These are phyloP conservation scores for Saccharomycopsis hybrid DNA, from an alignment of 1,139 yeast species.

Conservation along the genomic window DNA sequence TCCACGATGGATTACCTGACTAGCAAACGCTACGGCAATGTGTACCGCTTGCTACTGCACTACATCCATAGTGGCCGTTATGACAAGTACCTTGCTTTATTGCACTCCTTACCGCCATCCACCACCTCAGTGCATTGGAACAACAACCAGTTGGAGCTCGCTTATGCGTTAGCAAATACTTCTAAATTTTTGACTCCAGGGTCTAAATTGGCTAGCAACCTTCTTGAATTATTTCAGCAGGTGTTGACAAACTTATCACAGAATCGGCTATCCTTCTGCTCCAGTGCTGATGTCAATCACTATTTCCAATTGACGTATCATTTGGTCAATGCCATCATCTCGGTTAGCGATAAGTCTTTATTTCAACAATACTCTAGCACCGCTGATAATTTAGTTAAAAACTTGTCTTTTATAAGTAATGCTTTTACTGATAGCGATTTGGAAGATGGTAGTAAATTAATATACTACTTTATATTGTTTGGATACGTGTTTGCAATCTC, in stretches of 20 bases:
- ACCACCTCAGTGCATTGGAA: neutral
- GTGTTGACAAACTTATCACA: neutral
- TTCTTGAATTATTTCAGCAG: neutral
- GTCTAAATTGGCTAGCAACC: neutral
- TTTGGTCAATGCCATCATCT: conserved; percentile 9
- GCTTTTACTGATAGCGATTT: neutral
- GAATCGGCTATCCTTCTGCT: conserved; percentile 1
- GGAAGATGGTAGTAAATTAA: conserved; percentile 11
- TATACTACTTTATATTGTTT: conserved; percentile 13
- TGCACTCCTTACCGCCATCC: neutral
- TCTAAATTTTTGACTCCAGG: neutral
- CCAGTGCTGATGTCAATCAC: conserved; percentile 1
- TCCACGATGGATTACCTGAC: neutral
- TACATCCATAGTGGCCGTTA: neutral
- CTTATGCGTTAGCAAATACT: conserved; percentile 10
- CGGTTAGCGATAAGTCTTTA: no score
- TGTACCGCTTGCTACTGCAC: conserved; percentile 4
- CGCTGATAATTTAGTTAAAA: neutral
- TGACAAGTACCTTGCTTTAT: neutral
- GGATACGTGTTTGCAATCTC: conserved; percentile 15
- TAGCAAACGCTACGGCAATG: conserved; percentile 5
- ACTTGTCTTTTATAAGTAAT: neutral
- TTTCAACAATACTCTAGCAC: neutral
- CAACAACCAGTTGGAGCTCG: conserved; percentile 7
- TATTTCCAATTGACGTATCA: conserved; percentile 14